phyloP scores from a whole-genome alignment of 306 rosid genomes.

The Canavalia gladiata region DNA sequence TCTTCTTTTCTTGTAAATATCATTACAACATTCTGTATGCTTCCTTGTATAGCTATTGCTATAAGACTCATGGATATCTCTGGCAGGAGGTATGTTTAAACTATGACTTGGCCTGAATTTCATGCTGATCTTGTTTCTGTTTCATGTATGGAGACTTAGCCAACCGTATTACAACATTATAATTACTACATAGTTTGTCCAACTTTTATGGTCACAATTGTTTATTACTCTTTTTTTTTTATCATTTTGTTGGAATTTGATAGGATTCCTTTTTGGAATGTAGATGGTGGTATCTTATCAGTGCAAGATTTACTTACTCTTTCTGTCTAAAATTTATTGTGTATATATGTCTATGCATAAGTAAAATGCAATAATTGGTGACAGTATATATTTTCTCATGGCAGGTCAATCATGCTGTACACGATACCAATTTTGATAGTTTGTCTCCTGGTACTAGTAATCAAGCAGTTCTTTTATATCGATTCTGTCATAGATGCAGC shows the following conservation, averaged over 20 bases:
- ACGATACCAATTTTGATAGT: slow-evolving; percentile 72
- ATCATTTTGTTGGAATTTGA: neutral
- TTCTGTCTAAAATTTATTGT: neutral
- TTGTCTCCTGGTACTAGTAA: slow-evolving; percentile 61
- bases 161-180: slow-evolving; percentile 1
- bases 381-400: slow-evolving; percentile 35
- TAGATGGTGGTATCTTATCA: neutral
- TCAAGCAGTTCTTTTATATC: slow-evolving; percentile 51
- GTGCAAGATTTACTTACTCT: slow-evolving; percentile 17
- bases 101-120: slow-evolving; percentile 14
- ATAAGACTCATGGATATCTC: slow-evolving; percentile 76
- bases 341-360: neutral
- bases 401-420: slow-evolving; percentile 70
- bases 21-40: slow-evolving; percentile 74
- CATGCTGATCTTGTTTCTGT: slow-evolving; percentile 9
- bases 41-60: slow-evolving; percentile 75
- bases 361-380: slow-evolving; percentile 23
- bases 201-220: slow-evolving; percentile 1
- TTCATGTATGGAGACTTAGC: slow-evolving; percentile 8
- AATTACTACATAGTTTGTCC: slow-evolving; percentile 10
- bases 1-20: slow-evolving; percentile 65
- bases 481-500: slow-evolving; percentile 57
- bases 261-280: neutral
- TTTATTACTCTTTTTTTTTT: neutral
- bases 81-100: slow-evolving; percentile 74